Conservation (phyloP, 2,329 filamentous ascomycete genomes). For the Colletotrichum lentis region DNA sequence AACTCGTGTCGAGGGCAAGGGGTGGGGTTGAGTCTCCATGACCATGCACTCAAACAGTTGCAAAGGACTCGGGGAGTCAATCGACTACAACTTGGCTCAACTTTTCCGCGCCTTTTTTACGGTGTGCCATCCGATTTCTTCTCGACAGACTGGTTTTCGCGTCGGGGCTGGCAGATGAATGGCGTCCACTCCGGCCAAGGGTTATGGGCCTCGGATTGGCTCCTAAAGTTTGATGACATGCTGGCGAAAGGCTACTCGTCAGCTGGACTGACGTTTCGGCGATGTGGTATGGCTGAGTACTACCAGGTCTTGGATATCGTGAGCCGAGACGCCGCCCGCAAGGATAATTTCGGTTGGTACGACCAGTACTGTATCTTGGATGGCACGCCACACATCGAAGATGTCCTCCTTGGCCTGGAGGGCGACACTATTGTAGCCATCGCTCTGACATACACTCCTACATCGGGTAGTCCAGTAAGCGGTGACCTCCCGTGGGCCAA, state of each 20-base stretch:
- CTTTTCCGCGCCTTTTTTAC: constrained; percentile 66
- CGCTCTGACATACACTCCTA: constrained; percentile 63
- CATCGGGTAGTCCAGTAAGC: constrained; percentile 55
- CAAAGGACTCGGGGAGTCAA: constrained; percentile 60
- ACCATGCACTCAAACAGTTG: constrained; percentile 59
- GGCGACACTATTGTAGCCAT: constrained; percentile 59
- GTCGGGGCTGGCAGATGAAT: constrained; percentile 60
- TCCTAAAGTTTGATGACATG: constrained; percentile 62
- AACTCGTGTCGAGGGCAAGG: constrained; percentile 58
- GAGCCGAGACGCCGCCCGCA: constrained; percentile 55
- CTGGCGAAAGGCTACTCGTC: constrained; percentile 52
- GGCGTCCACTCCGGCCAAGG: constrained; percentile 52
- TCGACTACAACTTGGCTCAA: constrained; percentile 64
- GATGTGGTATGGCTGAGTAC: constrained; percentile 57
- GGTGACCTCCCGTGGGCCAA: constrained; percentile 65
- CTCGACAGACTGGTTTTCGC: constrained; percentile 61
- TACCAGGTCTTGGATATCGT: constrained; percentile 59
- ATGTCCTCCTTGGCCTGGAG: constrained; percentile 64
- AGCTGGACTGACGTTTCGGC: constrained; percentile 54
- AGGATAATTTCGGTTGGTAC: constrained; percentile 64
- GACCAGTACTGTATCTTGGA: constrained; percentile 65
- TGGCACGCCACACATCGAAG: constrained; percentile 57
- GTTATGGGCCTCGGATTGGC: constrained; percentile 61
- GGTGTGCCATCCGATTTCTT: constrained; percentile 57
- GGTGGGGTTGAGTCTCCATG: constrained; percentile 62